Conservation (phyloP, 176 grass and related monocot genomes). For the Pontederia paniculata region DNA sequence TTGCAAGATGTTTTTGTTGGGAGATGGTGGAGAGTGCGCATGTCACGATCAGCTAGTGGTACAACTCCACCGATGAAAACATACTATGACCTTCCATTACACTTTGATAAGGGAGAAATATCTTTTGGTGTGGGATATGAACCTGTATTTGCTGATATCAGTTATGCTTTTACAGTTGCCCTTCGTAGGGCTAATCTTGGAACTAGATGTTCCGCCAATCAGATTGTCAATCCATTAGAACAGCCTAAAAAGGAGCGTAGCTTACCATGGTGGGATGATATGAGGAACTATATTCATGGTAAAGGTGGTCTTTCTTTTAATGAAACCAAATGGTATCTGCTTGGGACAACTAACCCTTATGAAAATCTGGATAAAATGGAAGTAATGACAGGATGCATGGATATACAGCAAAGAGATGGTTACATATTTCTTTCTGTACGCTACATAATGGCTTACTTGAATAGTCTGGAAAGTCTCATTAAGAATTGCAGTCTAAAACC, state of each 20-base stretch:
- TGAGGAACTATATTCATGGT: slow-evolving; percentile 93
- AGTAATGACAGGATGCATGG: slow-evolving; percentile 53
- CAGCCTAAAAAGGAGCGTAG: slow-evolving; percentile 70
- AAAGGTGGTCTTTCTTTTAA: slow-evolving; percentile 52
- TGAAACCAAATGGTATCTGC: slow-evolving; percentile 67
- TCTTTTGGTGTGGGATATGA: slow-evolving; percentile 96
- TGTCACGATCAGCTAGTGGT: slow-evolving; percentile 83
- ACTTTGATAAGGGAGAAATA: slow-evolving; percentile 78
- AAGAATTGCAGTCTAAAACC: slow-evolving; percentile 67
- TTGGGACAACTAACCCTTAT: slow-evolving; percentile 66
- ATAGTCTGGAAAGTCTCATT: slow-evolving; percentile 54
- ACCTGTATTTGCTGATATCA: slow-evolving; percentile 90
- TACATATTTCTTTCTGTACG: slow-evolving; percentile 55
- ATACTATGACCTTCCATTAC: slow-evolving; percentile 55
- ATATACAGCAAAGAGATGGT: slow-evolving; percentile 81
- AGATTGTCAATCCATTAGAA: slow-evolving; percentile 16
- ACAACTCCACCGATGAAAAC: slow-evolving; percentile 90
- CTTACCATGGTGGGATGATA: slow-evolving; percentile 99
- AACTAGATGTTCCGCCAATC: slow-evolving; percentile 48
- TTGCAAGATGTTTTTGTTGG: slow-evolving; percentile 84
- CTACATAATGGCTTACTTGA: slow-evolving; percentile 50
- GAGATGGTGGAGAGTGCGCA: slow-evolving; percentile 85
- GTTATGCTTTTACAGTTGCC: slow-evolving; percentile 94
- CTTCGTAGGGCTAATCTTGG: slow-evolving; percentile 86
- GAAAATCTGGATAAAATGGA: slow-evolving; percentile 67